phyloP scores from a whole-genome alignment of 192 early-diverging fungal genomes.

The Paraglomus brasilianum region DNA sequence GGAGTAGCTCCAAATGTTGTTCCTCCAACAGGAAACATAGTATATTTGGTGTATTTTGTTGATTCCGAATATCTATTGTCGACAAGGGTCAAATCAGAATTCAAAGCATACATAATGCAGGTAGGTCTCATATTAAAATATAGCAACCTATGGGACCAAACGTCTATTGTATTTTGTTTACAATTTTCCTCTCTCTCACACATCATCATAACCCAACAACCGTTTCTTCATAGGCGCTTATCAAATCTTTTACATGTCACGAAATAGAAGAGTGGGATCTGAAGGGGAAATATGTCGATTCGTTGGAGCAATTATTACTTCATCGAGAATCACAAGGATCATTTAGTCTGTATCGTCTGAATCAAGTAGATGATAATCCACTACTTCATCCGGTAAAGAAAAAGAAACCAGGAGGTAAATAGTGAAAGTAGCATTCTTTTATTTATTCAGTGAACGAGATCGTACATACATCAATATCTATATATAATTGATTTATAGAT shows the following conservation, averaged over 20 bases:
- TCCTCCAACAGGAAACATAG: slow-evolving; percentile 33
- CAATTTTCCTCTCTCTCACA: neutral
- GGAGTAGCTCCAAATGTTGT: slow-evolving; percentile 40
- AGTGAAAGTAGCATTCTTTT: neutral
- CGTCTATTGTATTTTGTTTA: neutral
- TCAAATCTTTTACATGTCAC: slow-evolving; percentile 36
- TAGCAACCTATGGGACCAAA: neutral
- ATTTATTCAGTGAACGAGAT: neutral
- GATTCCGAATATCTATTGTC: slow-evolving; percentile 45
- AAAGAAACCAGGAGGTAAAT: slow-evolving; percentile 34
- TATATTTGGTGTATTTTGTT: slow-evolving; percentile 46
- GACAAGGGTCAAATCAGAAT: slow-evolving; percentile 37
- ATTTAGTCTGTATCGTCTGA: slow-evolving; percentile 41
- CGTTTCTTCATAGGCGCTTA: slow-evolving; percentile 30
- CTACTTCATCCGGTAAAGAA: slow-evolving; percentile 28
- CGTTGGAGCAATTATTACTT: slow-evolving; percentile 40
- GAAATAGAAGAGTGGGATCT: slow-evolving; percentile 43
- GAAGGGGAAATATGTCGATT: slow-evolving; percentile 40
- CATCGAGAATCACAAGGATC: slow-evolving; percentile 45
- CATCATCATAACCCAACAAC: neutral
- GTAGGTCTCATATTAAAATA: slow-evolving; percentile 17
- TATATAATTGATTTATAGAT: slow-evolving; percentile 8
- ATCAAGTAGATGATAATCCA: slow-evolving; percentile 48
- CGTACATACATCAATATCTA: neutral
- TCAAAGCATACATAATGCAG: slow-evolving; percentile 42